These are phyloP conservation scores for Cladosporium sp. DNA, from an alignment of 2,329 filamentous ascomycete genomes.

Conservation along the genomic window DNA sequence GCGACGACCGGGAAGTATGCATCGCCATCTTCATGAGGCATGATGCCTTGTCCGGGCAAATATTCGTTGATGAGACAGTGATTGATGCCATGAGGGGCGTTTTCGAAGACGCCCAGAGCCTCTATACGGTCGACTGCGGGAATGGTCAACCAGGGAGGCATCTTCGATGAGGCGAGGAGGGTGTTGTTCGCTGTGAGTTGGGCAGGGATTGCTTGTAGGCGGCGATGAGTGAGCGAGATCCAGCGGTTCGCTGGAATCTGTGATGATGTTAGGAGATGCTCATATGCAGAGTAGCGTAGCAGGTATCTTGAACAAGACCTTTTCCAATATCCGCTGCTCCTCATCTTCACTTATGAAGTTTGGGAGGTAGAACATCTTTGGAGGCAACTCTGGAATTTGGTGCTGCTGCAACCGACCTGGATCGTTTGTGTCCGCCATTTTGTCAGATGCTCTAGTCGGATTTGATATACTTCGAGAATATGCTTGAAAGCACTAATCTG, in stretches of 20 bases:
- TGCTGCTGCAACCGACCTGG: conserved; percentile 8
- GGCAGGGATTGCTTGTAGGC: conserved; percentile 87
- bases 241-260: conserved; percentile 58
- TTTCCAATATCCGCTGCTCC: conserved; percentile 65
- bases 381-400: conserved; percentile 47
- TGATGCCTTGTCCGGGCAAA: conserved; percentile 81
- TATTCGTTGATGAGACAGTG: conserved; percentile 96
- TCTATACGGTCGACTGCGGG: conserved; percentile 62
- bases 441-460: not conserved
- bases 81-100: conserved; percentile 77
- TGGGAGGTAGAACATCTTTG: conserved; percentile 75
- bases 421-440: not conserved
- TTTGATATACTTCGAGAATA: not conserved
- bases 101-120: conserved; percentile 47
- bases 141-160: conserved; percentile 70
- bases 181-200: conserved; percentile 70
- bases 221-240: conserved; percentile 82
- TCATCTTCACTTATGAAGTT: conserved; percentile 77
- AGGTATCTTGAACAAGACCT: too few species aligned
- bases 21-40: conserved; percentile 89
- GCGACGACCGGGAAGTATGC: conserved; percentile 87
- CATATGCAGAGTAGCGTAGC: not conserved
- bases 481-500: too few species aligned
- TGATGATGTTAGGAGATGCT: not conserved
- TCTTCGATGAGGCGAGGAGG: conserved; percentile 60